phyloP scores from a whole-genome alignment of 2,329 filamentous ascomycete species.

The Endocalyx cinctus region DNA sequence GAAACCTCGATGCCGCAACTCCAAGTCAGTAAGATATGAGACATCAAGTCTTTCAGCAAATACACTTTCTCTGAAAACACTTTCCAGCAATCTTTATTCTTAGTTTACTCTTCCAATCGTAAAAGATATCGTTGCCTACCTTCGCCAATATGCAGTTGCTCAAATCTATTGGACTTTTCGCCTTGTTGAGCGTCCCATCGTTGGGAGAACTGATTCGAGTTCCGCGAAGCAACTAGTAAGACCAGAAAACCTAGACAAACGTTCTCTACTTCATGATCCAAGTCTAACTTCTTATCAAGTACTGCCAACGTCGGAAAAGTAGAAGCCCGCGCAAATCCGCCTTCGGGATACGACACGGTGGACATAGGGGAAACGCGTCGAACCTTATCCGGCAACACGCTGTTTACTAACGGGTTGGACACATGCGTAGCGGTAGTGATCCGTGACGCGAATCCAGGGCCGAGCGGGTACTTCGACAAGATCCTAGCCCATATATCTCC shows the following conservation, averaged over 20 bases:
- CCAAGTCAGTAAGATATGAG: too few relatives aligned
- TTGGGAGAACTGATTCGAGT: neutral
- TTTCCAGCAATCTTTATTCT: too few relatives aligned
- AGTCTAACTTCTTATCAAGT: too few relatives aligned
- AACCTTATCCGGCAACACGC: neutral
- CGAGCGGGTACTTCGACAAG: slow-evolving; percentile 1
- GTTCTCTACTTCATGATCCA: too few relatives aligned
- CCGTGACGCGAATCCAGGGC: neutral
- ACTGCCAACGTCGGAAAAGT: neutral
- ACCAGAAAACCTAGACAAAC: too few relatives aligned
- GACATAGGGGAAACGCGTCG: neutral
- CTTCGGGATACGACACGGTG: neutral
- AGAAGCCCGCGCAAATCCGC: slow-evolving; percentile 1
- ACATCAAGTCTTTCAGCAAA: too few relatives aligned
- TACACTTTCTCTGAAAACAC: too few relatives aligned
- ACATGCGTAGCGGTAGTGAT: slow-evolving; percentile 1
- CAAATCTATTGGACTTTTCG: slow-evolving; percentile 1
- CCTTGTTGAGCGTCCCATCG: slow-evolving; percentile 2
- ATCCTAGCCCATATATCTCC: slow-evolving; percentile 1
- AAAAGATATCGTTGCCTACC: too few relatives aligned
- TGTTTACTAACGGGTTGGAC: slow-evolving; percentile 1
- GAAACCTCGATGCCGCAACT: too few relatives aligned
- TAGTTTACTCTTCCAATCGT: too few relatives aligned
- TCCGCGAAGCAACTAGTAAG: slow-evolving; percentile 2
- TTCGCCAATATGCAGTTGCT: slow-evolving; percentile 2